A percentile compares a stretch with the other conserved stretches of the same genome.
Conservation (phyloP, 495 filamentous ascomycete genomes). For the Pseudoneurospora amorphoporcata region DNA sequence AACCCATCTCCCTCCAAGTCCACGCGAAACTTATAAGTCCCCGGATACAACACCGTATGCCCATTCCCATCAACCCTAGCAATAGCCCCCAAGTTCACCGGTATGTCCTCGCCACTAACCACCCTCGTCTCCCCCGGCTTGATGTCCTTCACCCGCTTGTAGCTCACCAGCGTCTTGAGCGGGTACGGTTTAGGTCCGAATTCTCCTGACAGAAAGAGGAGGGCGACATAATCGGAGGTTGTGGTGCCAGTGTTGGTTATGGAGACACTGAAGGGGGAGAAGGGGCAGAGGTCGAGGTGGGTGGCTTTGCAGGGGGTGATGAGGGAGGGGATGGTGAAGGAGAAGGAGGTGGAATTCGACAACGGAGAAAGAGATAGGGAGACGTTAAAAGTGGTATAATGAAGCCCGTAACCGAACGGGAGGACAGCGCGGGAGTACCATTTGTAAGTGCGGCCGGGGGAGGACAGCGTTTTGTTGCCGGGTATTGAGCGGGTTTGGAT, state of each 20-base stretch:
- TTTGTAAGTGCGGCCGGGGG: slow-evolving; percentile 33
- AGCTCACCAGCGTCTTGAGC: slow-evolving; percentile 49
- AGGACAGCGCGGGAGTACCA: slow-evolving; percentile 28
- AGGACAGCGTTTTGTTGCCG: slow-evolving; percentile 3
- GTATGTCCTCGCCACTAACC: slow-evolving; percentile 38
- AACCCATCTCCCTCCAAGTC: slow-evolving; percentile 44
- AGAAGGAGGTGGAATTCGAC: slow-evolving; percentile 8
- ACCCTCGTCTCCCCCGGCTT: slow-evolving; percentile 24
- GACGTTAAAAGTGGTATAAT: slow-evolving; percentile 39
- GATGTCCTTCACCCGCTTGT: slow-evolving; percentile 40
- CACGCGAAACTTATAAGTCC: slow-evolving; percentile 46
- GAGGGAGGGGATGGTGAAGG: slow-evolving; percentile 10
- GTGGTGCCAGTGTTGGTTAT: slow-evolving; percentile 39
- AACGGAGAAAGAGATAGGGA: not conserved
- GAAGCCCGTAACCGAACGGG: slow-evolving; percentile 40
- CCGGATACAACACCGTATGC: slow-evolving; percentile 49
- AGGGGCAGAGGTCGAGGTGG: slow-evolving; percentile 35
- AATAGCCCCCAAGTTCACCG: slow-evolving; percentile 32
- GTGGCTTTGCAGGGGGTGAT: slow-evolving; percentile 11
- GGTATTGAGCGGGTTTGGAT: not conserved
- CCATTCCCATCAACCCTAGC: slow-evolving; percentile 44
- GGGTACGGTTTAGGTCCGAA: slow-evolving; percentile 47
- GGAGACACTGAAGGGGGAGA: slow-evolving; percentile 24
- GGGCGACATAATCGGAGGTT: slow-evolving; percentile 44
- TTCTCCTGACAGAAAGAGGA: slow-evolving; percentile 41